Conservation (phyloP, 106 monocot genomes). For the Acorus gramineus region DNA sequence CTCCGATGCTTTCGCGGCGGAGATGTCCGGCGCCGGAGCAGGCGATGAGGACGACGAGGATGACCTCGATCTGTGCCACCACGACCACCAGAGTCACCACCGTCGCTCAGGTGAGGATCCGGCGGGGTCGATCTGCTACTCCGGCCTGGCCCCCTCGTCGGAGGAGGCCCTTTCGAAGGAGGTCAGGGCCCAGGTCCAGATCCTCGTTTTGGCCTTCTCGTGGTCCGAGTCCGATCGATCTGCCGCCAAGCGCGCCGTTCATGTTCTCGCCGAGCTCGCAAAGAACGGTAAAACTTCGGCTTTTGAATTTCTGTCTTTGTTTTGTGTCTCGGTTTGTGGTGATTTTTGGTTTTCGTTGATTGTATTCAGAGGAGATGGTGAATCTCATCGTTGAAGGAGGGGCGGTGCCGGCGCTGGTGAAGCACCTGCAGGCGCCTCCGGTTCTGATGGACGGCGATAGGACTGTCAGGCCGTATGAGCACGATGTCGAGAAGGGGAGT, state of each 20-base stretch:
- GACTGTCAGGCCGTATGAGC: constrained; percentile 44
- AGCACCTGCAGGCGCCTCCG: constrained; percentile 61
- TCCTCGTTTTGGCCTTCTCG: constrained; percentile 52
- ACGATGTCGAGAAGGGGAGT: constrained; percentile 89
- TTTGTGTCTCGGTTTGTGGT: not conserved
- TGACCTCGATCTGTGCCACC: not conserved
- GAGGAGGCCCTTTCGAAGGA: constrained; percentile 34
- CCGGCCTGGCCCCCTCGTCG: constrained; percentile 13
- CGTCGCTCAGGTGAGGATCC: not conserved
- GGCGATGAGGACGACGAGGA: constrained; percentile 6
- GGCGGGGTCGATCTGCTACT: constrained; percentile 31
- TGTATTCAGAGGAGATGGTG: constrained; percentile 72
- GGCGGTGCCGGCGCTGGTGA: constrained; percentile 76
- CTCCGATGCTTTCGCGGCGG: constrained; percentile 1
- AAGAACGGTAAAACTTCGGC: constrained; percentile 56
- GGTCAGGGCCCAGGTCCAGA: constrained; percentile 61
- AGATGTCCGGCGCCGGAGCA: constrained; percentile 7
- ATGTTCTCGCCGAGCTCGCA: constrained; percentile 82
- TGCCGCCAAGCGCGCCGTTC: constrained; percentile 72
- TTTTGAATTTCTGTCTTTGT: not conserved
- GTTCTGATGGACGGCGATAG: constrained; percentile 6
- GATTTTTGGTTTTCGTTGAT: not conserved
- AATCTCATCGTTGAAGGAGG: constrained; percentile 79
- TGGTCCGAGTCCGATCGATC: constrained; percentile 59
- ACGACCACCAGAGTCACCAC: too few species aligned